phyloP scores from a whole-genome alignment of 2,329 filamentous ascomycete genomes.

The Cercospora sp. region DNA sequence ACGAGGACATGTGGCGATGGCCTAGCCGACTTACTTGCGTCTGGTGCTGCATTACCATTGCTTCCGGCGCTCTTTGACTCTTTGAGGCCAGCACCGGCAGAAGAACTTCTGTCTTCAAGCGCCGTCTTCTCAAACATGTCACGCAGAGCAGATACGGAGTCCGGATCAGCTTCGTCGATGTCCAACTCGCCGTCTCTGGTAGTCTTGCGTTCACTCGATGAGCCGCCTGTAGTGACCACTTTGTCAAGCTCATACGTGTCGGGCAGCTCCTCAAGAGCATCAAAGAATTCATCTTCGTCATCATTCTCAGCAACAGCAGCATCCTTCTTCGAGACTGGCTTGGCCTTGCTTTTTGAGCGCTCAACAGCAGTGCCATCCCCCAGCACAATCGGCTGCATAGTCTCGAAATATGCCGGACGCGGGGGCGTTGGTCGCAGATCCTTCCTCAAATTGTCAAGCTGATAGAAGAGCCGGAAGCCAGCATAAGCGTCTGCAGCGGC shows the following conservation, averaged over 20 bases:
- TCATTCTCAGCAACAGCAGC: conserved; percentile 23
- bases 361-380: conserved; percentile 44
- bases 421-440: conserved; percentile 69
- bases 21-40: not conserved
- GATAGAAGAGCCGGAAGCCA: conserved; percentile 69
- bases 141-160: conserved; percentile 5
- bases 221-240: not conserved
- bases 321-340: conserved; percentile 17
- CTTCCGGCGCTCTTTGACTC: not conserved
- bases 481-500: conserved; percentile 84
- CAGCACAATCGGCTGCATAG: conserved; percentile 62
- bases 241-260: conserved; percentile 25
- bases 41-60: not conserved
- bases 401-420: conserved; percentile 67
- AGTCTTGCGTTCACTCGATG: not conserved
- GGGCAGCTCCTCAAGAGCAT: conserved; percentile 32
- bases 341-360: conserved; percentile 9
- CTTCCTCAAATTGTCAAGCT: conserved; percentile 67
- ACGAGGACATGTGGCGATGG: conserved; percentile 8
- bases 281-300: conserved; percentile 38
- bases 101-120: not conserved
- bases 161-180: conserved; percentile 8
- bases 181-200: not conserved
- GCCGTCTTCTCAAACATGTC: conserved; percentile 3
- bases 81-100: not conserved